These are phyloP conservation scores for Streptanthus diversifolius DNA, from an alignment of 345 rosid genomes.

Conservation along the genomic window DNA sequence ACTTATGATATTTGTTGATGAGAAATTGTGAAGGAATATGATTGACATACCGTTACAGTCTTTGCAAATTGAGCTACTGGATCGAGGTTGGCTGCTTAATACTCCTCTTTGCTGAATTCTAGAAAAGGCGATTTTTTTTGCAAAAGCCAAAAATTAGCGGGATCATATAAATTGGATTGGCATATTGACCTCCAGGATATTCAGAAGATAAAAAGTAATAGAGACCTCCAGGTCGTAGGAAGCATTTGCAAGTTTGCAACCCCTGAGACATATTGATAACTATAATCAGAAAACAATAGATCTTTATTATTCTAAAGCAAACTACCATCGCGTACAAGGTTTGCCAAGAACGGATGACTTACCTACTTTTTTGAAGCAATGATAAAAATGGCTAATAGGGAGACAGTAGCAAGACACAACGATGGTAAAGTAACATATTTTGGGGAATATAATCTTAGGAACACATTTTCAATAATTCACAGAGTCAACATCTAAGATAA, in stretches of 20 bases:
- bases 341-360: no score
- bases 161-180: neutral
- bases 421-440: no score
- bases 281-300: no score
- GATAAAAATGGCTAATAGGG: no score
- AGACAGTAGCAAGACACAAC: no score
- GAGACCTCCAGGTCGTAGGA: slow-evolving; percentile 92
- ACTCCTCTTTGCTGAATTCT: slow-evolving; percentile 81
- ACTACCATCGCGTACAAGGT: no score
- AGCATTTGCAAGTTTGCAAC: slow-evolving; percentile 91
- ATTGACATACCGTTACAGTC: slow-evolving; percentile 69
- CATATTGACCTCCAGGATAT: neutral
- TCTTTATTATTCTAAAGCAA: no score
- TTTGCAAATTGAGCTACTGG: slow-evolving; percentile 77
- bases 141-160: neutral
- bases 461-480: no score
- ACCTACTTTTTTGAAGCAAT: no score
- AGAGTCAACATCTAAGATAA: no score
- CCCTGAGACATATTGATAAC: slow-evolving; percentile 79
- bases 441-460: no score
- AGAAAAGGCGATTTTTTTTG: neutral
- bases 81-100: slow-evolving; percentile 69
- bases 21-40: neutral
- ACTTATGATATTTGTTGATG: neutral
- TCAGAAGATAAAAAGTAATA: slow-evolving; percentile 17